Conservation (phyloP, 169 alveolate species). For the Perkinsus olseni region DNA sequence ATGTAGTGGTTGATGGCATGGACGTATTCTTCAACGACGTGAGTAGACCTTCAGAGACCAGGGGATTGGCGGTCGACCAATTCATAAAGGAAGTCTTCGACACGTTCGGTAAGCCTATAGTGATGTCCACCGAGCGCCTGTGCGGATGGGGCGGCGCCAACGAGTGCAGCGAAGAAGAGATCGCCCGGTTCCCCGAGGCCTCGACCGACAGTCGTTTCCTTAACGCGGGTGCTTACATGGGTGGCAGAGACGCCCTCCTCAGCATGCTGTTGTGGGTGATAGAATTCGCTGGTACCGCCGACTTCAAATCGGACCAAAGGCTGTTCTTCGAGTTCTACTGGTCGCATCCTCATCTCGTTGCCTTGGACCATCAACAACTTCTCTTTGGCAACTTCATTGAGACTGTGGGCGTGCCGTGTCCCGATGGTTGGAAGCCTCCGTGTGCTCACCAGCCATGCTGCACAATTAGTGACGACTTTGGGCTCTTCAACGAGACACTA, state of each 20-base stretch:
- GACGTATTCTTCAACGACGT: conserved; percentile 30
- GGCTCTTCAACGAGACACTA: conserved; percentile 8
- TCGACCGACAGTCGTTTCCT: conserved; percentile 21
- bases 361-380: conserved; percentile 24
- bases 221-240: conserved; percentile 18
- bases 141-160: conserved; percentile 41
- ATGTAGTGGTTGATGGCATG: neutral
- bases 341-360: conserved; percentile 13
- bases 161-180: conserved; percentile 21
- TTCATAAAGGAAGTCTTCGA: neutral
- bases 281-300: neutral
- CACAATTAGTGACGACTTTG: conserved; percentile 26
- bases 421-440: conserved; percentile 31
- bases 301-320: neutral
- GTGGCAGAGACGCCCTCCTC: neutral
- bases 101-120: neutral
- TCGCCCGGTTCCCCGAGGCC: conserved; percentile 14
- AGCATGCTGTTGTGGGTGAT: conserved; percentile 12
- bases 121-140: conserved; percentile 24
- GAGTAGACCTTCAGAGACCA: neutral
- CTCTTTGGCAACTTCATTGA: conserved; percentile 31
- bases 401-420: conserved; percentile 8
- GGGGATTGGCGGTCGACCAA: neutral
- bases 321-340: conserved; percentile 30
- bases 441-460: conserved; percentile 31